Base-by-base conservation (phyloP, 345 rosid genomes). In the Trapa incisa region DNA sequence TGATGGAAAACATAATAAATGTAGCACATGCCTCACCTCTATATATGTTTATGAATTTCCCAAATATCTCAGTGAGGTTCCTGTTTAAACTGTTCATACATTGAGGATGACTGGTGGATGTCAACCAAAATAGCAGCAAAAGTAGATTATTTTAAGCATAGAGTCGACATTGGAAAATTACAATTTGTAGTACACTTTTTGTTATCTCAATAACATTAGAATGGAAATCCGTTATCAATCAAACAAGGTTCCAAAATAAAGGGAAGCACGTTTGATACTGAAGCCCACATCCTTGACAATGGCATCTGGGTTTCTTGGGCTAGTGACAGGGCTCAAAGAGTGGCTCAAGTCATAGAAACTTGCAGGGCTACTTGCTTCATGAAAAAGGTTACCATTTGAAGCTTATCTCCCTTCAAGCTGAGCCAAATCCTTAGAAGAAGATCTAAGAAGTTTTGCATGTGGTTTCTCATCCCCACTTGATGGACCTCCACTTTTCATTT, bases 1-100 rank as follows among this genome's bases (percentile, higher is more conserved):
- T 39, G 52, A 66, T 39, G 22, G 14, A 71, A 67, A 56, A 22
- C 52, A 9, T 65, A 47, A 50, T 53, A 29, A 56, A 56, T n/a
- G 13, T 36, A 53, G 65, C 22, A 47, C 67, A 66, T 32, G 73
- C 37, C 38, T 67, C 72, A 89, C 99, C 96, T 73, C 96, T 85
- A 67, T 91, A 94, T 72, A 91, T 87, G 72, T 86, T 85, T 71
- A 91, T 77, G 67, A 94, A 91, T 77, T 91, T 94, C 65, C 96
- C 95, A 74, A 94, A 94, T 76, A 91, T 85, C 75, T 85, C 87
- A 17, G 92, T 86, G 67, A 91, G 83, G 67, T 84, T 86, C 75
- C 77, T 81, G 85, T 94, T 91, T 69, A 91, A 76, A 77, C 91
- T 91, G 97, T 52, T 77, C 82, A 78, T 86, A 85, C 8, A 64